A percentile compares a stretch with the other conserved stretches of the same genome.
These are phyloP conservation scores for Solioccasus polychromus DNA, from an alignment of 768 basidiomycete species.

Conservation along the genomic window DNA sequence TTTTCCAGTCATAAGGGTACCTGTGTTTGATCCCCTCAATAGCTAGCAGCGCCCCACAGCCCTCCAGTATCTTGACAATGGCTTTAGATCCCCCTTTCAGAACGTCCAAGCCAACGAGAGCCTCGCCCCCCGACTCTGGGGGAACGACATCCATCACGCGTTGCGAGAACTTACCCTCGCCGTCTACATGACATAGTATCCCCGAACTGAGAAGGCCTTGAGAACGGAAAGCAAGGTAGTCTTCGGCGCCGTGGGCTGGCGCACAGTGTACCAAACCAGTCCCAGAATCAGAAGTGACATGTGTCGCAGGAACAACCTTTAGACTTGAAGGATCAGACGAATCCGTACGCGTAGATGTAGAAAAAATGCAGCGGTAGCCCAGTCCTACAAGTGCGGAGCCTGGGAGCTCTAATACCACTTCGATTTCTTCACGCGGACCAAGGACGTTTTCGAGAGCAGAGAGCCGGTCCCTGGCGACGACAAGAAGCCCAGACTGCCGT, in stretches of 20 bases:
- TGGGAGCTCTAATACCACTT: conserved; percentile 19
- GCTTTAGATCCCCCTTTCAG: conserved; percentile 67
- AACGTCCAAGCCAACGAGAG: conserved; percentile 68
- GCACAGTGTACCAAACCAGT: conserved; percentile 96
- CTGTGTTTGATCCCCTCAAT: conserved; percentile 75
- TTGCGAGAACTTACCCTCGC: conserved; percentile 65
- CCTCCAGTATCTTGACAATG: conserved; percentile 59
- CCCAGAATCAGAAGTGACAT: conserved; percentile 86
- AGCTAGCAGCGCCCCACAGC: conserved; percentile 54
- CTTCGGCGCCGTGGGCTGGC: conserved; percentile 91
- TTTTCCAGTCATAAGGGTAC: conserved; percentile 98
- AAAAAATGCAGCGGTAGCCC: conserved; percentile 63
- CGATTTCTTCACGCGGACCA: conserved; percentile 20
- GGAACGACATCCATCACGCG: conserved; percentile 53
- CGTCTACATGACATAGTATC: conserved; percentile 81
- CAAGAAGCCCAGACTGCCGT: conserved; percentile 30
- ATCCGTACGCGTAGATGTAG: conserved; percentile 18
- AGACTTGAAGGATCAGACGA: conserved; percentile 15
- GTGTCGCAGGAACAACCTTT: conserved; percentile 61
- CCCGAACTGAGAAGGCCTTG: conserved; percentile 48
- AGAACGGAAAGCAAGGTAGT: conserved; percentile 74
- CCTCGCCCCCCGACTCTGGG: conserved; percentile 36
- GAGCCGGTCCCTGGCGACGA: conserved; percentile 54
- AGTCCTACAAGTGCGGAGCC: conserved; percentile 55
- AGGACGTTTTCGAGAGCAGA: conserved; percentile 30